These are phyloP conservation scores for Neohortaea acidophila DNA, from an alignment of 495 filamentous ascomycete genomes.

Conservation along the genomic window DNA sequence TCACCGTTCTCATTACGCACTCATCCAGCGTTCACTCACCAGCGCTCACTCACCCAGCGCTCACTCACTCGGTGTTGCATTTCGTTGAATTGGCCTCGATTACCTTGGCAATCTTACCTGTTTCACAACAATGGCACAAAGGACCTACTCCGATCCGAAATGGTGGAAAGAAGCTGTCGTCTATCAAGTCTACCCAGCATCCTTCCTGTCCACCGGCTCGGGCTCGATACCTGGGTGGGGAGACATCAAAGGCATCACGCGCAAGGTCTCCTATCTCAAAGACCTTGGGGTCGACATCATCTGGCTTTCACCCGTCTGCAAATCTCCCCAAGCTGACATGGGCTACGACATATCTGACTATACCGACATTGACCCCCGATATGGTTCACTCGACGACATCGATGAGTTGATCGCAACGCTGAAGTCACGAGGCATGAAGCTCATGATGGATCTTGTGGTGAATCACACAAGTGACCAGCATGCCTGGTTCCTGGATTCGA, in stretches of 20 bases:
- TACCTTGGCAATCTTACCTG: too few species aligned
- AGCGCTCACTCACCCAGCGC: too few species aligned
- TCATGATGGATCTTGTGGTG: conserved; percentile 38
- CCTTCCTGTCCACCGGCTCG: conserved; percentile 24
- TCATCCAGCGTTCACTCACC: too few species aligned
- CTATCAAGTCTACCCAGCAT: conserved; percentile 30
- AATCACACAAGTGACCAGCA: conserved; percentile 47
- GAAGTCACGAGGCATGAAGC: conserved; percentile 36
- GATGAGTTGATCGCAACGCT: conserved; percentile 36
- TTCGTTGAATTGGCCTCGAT: too few species aligned
- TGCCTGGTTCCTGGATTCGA: conserved; percentile 41
- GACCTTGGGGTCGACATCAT: conserved; percentile 27
- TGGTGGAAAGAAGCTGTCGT: conserved; percentile 32
- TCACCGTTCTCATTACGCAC: too few species aligned
- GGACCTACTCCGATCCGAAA: too few species aligned
- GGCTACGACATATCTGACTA: conserved; percentile 30
- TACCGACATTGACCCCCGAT: conserved; percentile 33
- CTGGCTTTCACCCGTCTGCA: conserved; percentile 29
- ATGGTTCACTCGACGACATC: conserved; percentile 41
- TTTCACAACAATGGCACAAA: too few species aligned
- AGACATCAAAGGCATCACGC: conserved; percentile 27
- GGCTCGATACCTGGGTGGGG: conserved; percentile 24
- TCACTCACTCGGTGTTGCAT: too few species aligned
- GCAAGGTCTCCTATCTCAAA: conserved; percentile 28
- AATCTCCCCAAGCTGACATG: conserved; percentile 30